Evolutionary conservation across 2,329 filamentous ascomycete genomes (phyloP).

Genomic region (Colletotrichum liaoningense): DNA sequence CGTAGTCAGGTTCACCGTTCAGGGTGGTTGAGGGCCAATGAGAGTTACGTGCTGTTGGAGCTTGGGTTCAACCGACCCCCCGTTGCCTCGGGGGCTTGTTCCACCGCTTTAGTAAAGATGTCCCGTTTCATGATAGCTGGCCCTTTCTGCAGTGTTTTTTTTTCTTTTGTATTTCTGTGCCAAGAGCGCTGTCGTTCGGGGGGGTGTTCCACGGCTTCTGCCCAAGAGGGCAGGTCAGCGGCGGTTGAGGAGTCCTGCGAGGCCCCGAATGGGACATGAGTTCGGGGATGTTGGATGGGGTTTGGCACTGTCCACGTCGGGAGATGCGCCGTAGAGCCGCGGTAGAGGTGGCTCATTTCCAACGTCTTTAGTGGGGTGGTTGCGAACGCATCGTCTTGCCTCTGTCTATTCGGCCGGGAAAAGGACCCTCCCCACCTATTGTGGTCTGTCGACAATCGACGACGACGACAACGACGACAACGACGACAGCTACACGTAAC

Average conservation of each 20-base stretch:
- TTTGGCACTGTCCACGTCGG: constrained; percentile 7
- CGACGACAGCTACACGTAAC: no score
- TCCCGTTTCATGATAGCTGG: constrained; percentile 14
- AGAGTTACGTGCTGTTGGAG: neutral
- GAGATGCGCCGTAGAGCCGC: constrained; percentile 12
- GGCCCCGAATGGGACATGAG: neutral
- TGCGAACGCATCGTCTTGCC: constrained; percentile 1
- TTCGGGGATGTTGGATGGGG: neutral
- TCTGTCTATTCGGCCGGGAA: neutral
- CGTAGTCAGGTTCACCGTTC: neutral
- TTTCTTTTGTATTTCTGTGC: neutral
- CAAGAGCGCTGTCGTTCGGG: constrained; percentile 4
- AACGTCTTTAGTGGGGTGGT: neutral
- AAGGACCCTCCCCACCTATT: no score
- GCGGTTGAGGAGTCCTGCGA: neutral
- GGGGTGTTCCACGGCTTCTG: neutral
- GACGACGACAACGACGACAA: no score
- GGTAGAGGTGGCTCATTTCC: neutral
- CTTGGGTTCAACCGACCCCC: neutral
- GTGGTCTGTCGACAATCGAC: no score
- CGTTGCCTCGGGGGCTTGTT: neutral
- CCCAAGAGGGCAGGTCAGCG: constrained; percentile 4
- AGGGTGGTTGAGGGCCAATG: neutral
- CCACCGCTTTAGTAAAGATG: neutral
- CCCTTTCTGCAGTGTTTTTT: no score